Percentiles rank a stretch among this genome's conserved stretches.
These are phyloP conservation scores for Starmerella floris DNA, from an alignment of 805 yeast species.

Conservation along the genomic window DNA sequence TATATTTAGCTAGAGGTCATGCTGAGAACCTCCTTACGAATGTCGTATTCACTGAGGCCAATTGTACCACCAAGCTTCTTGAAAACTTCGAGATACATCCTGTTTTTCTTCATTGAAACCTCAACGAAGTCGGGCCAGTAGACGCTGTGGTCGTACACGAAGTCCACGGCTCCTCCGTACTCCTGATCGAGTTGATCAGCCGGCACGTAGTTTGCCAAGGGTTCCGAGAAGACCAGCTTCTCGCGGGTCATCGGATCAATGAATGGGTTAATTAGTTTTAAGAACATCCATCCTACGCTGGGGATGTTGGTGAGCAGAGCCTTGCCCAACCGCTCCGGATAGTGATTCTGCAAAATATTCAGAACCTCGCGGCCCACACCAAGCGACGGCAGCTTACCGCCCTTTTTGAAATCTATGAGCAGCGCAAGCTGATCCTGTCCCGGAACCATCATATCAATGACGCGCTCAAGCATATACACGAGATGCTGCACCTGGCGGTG, in stretches of 20 bases:
- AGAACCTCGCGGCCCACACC: constrained; percentile 82
- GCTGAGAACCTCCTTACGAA: constrained; percentile 32
- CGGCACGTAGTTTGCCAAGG: constrained; percentile 74
- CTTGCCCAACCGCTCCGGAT: constrained; percentile 91
- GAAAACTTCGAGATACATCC: constrained; percentile 55
- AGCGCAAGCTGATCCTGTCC: constrained; percentile 92
- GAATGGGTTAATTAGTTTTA: constrained; percentile 85
- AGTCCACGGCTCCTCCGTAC: constrained; percentile 77
- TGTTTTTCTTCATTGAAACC: constrained; percentile 46
- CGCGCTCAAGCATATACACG: constrained; percentile 84
- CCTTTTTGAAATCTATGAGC: constrained; percentile 81
- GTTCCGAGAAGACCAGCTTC: constrained; percentile 82
- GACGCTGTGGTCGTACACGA: constrained; percentile 62
- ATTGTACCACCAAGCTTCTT: constrained; percentile 54
- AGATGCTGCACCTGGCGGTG: constrained; percentile 90
- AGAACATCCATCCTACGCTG: constrained; percentile 82
- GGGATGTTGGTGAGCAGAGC: constrained; percentile 89
- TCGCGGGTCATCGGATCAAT: constrained; percentile 92
- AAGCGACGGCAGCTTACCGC: constrained; percentile 71
- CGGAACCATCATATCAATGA: constrained; percentile 86
- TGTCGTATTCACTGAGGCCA: constrained; percentile 73
- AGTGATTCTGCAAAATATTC: constrained; percentile 88
- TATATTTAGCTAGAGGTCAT: neutral
- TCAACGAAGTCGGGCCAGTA: constrained; percentile 66
- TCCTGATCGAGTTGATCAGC: constrained; percentile 64